A percentile compares a stretch with the other conserved stretches of the same genome.
These are phyloP conservation scores for Pleurozium schreberi DNA, from an alignment of 225 moss, liverwort and hornwort genomes.

Conservation along the genomic window DNA sequence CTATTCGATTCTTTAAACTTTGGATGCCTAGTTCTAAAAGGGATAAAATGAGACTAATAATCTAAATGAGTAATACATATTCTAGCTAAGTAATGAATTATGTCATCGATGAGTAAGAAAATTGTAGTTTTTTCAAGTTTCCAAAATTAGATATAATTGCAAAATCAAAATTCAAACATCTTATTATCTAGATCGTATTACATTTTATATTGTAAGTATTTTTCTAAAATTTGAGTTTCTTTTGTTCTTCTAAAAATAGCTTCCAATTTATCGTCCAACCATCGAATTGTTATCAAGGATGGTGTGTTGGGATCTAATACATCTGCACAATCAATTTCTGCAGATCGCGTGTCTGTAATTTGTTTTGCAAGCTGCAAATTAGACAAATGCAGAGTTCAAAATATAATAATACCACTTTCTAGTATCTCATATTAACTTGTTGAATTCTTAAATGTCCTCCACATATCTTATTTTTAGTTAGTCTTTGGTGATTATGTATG, in stretches of 20 bases:
- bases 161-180: not conserved
- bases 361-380: slow-evolving; percentile 52
- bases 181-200: too few species aligned
- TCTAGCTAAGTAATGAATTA: not conserved
- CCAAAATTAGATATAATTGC: not conserved
- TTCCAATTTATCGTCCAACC: slow-evolving; percentile 38
- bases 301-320: slow-evolving; percentile 68
- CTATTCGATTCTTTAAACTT: not conserved
- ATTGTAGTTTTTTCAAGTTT: not conserved
- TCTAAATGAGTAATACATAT: not conserved
- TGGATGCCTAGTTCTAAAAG: not conserved
- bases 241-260: slow-evolving; percentile 26
- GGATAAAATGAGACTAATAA: not conserved
- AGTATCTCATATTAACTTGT: too few species aligned
- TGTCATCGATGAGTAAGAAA: not conserved
- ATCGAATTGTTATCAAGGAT: slow-evolving; percentile 38
- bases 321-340: slow-evolving; percentile 48
- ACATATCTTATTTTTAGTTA: not conserved
- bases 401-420: not conserved
- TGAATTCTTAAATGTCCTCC: not conserved
- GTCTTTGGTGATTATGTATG: not conserved
- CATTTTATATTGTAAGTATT: too few species aligned
- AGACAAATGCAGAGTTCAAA: not conserved
- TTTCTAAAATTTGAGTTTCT: slow-evolving; percentile 44
- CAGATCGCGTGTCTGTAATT: slow-evolving; percentile 55